A percentile compares a stretch with the other conserved stretches of the same genome.
These are phyloP conservation scores for Santalum album DNA, from an alignment of 164 flowering plant species.

Conservation along the genomic window DNA sequence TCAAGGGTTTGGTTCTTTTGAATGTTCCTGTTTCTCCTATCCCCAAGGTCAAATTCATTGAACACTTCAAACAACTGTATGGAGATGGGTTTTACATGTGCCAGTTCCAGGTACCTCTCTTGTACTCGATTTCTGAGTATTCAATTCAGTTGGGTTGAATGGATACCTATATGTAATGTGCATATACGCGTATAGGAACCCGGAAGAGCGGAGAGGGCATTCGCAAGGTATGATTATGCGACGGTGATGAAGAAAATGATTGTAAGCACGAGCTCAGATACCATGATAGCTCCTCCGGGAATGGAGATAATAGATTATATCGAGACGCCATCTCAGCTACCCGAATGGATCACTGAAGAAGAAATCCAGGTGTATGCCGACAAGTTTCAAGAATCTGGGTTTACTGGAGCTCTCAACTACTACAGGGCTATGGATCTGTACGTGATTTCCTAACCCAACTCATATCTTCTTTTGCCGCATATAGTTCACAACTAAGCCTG, in stretches of 20 bases:
- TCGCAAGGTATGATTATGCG: slow-evolving; percentile 31
- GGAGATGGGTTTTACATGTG: slow-evolving; percentile 36
- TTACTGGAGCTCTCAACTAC: slow-evolving; percentile 46
- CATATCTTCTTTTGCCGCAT: no score
- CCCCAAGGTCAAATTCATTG: slow-evolving; percentile 8
- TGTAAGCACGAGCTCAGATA: slow-evolving; percentile 17
- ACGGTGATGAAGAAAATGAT: slow-evolving; percentile 42
- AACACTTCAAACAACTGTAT: slow-evolving; percentile 9
- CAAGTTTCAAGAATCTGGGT: slow-evolving; percentile 44
- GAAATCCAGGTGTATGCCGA: slow-evolving; percentile 34
- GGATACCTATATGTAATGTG: no score
- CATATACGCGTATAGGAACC: slow-evolving; percentile 29
- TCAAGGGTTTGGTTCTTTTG: slow-evolving; percentile 32
- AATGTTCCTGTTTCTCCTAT: slow-evolving; percentile 25
- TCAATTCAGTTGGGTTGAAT: background rate
- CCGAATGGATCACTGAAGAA: slow-evolving; percentile 49
- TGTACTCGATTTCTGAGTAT: background rate
- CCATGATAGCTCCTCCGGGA: slow-evolving; percentile 37
- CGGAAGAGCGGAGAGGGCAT: slow-evolving; percentile 48
- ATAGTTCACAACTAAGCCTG: no score
- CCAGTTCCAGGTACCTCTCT: slow-evolving; percentile 38
- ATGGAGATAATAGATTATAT: slow-evolving; percentile 36
- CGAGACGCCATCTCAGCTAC: slow-evolving; percentile 24
- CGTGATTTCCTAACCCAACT: slow-evolving; percentile 6
- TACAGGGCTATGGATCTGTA: slow-evolving; percentile 47